phyloP scores from a whole-genome alignment of 306 rosid genomes.

The Alnus rubra region DNA sequence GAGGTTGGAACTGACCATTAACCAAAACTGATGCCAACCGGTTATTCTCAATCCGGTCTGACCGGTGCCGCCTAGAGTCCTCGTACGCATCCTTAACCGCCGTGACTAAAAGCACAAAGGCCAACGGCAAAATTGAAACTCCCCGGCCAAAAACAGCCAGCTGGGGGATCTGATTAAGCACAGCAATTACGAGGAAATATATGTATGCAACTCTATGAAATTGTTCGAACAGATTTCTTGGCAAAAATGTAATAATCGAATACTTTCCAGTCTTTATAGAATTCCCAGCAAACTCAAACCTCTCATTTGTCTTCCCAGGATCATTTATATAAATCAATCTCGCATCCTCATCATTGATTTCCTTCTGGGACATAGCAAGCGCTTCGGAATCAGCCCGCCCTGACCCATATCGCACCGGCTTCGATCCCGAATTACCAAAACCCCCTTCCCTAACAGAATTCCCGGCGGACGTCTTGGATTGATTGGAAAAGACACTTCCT shows the following conservation, averaged over 20 bases:
- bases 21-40: conserved; percentile 72
- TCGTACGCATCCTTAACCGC: conserved; percentile 92
- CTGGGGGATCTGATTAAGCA: conserved; percentile 95
- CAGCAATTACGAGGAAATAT: conserved; percentile 79
- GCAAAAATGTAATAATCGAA: conserved; percentile 70
- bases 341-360: conserved; percentile 82
- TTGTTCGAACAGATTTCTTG: conserved; percentile 89
- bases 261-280: conserved; percentile 69
- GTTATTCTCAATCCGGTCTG: conserved; percentile 83
- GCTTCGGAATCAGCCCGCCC: conserved; percentile 70
- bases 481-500: conserved; percentile 50
- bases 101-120: conserved; percentile 80
- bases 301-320: conserved; percentile 62
- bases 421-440: conserved; percentile 53
- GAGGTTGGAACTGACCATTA: conserved; percentile 47
- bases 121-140: conserved; percentile 74
- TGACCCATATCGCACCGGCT: conserved; percentile 70
- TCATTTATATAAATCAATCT: conserved; percentile 67
- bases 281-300: conserved; percentile 66
- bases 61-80: conserved; percentile 83
- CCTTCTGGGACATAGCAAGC: conserved; percentile 69
- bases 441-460: conserved; percentile 57
- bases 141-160: conserved; percentile 90
- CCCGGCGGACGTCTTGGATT: conserved; percentile 46
- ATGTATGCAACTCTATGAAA: conserved; percentile 95